Evolutionary conservation across 768 basidiomycete species (phyloP).

Genomic region (Epithele typhae): DNA sequence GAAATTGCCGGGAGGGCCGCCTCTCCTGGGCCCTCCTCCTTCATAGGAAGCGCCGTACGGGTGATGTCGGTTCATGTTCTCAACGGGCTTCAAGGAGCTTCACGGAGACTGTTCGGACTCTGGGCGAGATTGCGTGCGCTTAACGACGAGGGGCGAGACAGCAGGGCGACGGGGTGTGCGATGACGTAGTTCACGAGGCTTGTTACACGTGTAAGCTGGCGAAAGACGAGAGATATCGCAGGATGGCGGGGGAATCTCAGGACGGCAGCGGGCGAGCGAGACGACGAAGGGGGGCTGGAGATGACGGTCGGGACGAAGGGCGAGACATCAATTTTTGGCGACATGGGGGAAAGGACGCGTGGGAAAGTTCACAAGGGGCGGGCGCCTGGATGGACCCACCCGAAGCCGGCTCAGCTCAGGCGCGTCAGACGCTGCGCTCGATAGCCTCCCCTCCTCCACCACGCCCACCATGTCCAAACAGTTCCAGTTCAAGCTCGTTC

Average conservation of each 20-base stretch:
- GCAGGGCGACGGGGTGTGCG: not conserved
- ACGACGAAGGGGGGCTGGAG: slow-evolving; percentile 15
- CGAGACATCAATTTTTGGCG: slow-evolving; percentile 12
- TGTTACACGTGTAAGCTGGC: not conserved
- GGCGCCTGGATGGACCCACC: not conserved
- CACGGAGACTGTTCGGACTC: slow-evolving; percentile 12
- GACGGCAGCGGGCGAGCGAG: too few relatives aligned
- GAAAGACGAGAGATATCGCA: too few relatives aligned
- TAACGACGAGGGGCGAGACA: slow-evolving; percentile 18
- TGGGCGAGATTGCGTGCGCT: slow-evolving; percentile 12
- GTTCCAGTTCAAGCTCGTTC: slow-evolving; percentile 93
- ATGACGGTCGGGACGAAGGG: not conserved
- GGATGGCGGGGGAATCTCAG: too few relatives aligned
- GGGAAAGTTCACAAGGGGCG: slow-evolving; percentile 4
- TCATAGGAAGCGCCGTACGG: slow-evolving; percentile 75
- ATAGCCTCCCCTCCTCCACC: slow-evolving; percentile 18
- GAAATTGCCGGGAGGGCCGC: slow-evolving; percentile 60
- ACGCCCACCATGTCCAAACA: slow-evolving; percentile 76
- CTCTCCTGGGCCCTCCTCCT: slow-evolving; percentile 46
- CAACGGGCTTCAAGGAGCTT: slow-evolving; percentile 21
- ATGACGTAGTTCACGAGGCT: not conserved
- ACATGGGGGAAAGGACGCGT: slow-evolving; percentile 3
- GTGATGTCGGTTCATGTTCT: slow-evolving; percentile 83
- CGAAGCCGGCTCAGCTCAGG: not conserved
- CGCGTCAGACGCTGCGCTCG: slow-evolving; percentile 7